These are phyloP conservation scores for Aspergillus homomorphus DNA, from an alignment of 495 filamentous ascomycete species.

Conservation along the genomic window DNA sequence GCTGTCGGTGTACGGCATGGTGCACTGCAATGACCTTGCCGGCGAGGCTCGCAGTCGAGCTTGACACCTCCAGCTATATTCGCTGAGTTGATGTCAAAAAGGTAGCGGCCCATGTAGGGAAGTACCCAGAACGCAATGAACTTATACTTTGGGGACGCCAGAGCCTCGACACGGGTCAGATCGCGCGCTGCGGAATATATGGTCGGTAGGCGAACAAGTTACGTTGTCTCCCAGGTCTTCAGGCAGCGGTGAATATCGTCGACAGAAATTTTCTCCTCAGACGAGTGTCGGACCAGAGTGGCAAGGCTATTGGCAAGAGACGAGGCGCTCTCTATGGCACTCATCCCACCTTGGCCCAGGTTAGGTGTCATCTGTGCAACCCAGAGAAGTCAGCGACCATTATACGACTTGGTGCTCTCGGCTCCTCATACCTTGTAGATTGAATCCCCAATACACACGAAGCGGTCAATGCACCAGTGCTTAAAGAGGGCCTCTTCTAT, in stretches of 20 bases:
- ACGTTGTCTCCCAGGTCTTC: background rate
- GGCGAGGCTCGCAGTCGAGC: background rate
- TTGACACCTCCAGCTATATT: background rate
- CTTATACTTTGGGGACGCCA: background rate
- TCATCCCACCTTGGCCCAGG: conserved; percentile 9
- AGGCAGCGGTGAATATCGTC: background rate
- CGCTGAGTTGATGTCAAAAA: background rate
- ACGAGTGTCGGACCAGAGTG: background rate
- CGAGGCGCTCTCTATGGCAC: conserved; percentile 7
- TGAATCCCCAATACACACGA: conserved; percentile 6
- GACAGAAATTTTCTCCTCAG: background rate
- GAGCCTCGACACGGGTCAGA: background rate
- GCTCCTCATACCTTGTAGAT: conserved; percentile 7
- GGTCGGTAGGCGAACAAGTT: background rate
- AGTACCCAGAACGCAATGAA: background rate
- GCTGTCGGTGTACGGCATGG: background rate
- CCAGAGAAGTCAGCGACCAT: background rate
- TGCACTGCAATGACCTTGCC: background rate
- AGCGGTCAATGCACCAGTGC: conserved; percentile 4
- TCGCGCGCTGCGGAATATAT: background rate
- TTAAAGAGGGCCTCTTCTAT: conserved; percentile 4
- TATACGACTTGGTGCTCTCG: background rate
- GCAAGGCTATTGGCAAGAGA: conserved; percentile 16
- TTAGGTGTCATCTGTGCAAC: conserved; percentile 3
- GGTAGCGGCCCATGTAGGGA: background rate